A percentile compares a stretch with the other conserved stretches of the same genome.
Evolutionary conservation across 139 green algal genomes (phyloP).

Genomic region (Coelastrella sp.): DNA sequence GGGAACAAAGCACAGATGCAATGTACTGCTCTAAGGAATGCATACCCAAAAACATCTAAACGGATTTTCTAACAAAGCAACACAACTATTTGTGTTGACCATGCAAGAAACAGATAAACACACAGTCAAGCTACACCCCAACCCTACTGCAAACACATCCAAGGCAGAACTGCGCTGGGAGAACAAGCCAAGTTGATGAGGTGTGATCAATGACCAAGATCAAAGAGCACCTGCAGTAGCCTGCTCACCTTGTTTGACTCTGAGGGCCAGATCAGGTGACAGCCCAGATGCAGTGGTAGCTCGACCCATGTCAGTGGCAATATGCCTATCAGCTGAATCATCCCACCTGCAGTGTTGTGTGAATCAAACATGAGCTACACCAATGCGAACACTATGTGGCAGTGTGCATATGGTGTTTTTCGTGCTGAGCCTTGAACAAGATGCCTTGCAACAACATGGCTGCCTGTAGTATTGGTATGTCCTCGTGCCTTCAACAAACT

Average conservation of each 20-base stretch:
- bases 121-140: no score
- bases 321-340: conserved; percentile 46
- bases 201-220: neutral
- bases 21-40: neutral
- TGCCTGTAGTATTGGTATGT: no score
- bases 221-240: neutral
- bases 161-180: no score
- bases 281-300: conserved; percentile 73
- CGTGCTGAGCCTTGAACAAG: no score
- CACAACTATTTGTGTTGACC: no score
- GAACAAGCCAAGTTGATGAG: no score
- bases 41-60: neutral
- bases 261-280: conserved; percentile 68
- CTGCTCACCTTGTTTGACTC: conserved; percentile 51
- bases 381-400: neutral
- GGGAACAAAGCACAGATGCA: neutral
- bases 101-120: no score
- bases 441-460: no score
- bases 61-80: no score
- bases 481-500: no score
- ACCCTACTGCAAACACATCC: no score
- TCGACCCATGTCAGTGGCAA: conserved; percentile 71
- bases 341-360: neutral
- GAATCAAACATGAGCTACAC: neutral
- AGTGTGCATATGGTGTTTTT: neutral